These are phyloP conservation scores for Chlorociboria aeruginascens DNA, from an alignment of 495 filamentous ascomycete species.

Conservation along the genomic window DNA sequence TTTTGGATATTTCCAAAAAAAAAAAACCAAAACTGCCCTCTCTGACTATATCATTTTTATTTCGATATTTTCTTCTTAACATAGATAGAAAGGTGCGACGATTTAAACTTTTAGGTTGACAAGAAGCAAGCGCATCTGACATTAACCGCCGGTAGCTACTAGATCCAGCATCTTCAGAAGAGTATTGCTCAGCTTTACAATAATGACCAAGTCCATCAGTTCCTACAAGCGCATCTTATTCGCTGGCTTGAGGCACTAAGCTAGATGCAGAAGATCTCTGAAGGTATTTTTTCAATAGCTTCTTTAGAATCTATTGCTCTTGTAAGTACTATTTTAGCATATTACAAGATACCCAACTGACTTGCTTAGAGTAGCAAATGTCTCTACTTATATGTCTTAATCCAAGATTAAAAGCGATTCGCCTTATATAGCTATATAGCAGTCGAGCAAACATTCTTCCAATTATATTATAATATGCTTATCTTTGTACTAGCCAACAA, in stretches of 20 bases:
- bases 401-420: too few species aligned
- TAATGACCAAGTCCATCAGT: constrained; percentile 3
- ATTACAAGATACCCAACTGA: too few species aligned
- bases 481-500: too few species aligned
- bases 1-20: constrained; percentile 6
- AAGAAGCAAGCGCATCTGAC: constrained; percentile 9
- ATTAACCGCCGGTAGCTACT: constrained; percentile 5
- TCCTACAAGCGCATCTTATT: constrained; percentile 3
- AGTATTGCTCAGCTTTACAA: background rate
- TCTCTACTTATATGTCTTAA: too few species aligned
- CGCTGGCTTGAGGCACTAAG: constrained; percentile 7
- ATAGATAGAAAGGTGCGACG: constrained; percentile 5
- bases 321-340: background rate
- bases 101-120: constrained; percentile 11
- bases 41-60: background rate
- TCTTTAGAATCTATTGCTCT: background rate
- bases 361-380: too few species aligned
- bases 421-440: too few species aligned
- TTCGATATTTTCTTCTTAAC: constrained; percentile 8
- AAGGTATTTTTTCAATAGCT: constrained; percentile 3
- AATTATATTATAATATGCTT: too few species aligned
- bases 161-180: constrained; percentile 1
- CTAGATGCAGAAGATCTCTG: background rate
- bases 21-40: too few species aligned
- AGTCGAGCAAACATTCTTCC: too few species aligned